phyloP scores from a whole-genome alignment of 2,329 filamentous ascomycete species.

The Ascochyta clinopodiicola region DNA sequence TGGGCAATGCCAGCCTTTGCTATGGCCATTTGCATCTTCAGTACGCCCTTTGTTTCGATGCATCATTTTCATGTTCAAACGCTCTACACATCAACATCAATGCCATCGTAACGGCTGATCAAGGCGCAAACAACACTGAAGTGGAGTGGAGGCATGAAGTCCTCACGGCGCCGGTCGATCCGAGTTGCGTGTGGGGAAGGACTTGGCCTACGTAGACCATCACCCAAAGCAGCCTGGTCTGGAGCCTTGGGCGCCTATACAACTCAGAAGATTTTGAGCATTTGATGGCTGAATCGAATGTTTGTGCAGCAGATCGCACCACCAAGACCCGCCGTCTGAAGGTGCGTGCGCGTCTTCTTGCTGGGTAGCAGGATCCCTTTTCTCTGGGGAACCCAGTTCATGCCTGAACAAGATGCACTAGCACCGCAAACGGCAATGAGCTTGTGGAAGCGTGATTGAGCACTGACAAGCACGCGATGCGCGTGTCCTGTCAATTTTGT shows the following conservation, averaged over 20 bases:
- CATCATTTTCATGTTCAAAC: background rate
- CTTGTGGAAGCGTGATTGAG: constrained; percentile 9
- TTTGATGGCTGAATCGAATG: constrained; percentile 31
- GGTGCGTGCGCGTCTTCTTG: constrained; percentile 25
- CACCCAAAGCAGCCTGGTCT: constrained; percentile 24
- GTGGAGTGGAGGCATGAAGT: constrained; percentile 25
- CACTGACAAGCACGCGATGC: constrained; percentile 9
- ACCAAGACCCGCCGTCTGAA: constrained; percentile 2
- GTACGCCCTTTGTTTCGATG: background rate
- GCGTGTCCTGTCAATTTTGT: background rate
- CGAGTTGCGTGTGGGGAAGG: constrained; percentile 34
- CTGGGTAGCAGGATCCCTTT: constrained; percentile 21
- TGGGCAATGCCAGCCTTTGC: background rate
- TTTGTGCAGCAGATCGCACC: constrained; percentile 26
- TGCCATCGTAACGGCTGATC: background rate
- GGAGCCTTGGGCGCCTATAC: constrained; percentile 18
- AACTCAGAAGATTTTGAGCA: constrained; percentile 21
- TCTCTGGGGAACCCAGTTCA: constrained; percentile 13
- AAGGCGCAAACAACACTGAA: background rate
- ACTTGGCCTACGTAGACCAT: constrained; percentile 43
- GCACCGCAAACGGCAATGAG: constrained; percentile 16
- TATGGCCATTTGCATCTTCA: background rate
- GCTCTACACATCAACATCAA: background rate
- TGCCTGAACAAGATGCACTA: constrained; percentile 16
- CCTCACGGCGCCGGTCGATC: constrained; percentile 30